Evolutionary conservation across 23 red algal genomes (phyloP), one percentile per base, ranked within the genome.

Genomic region (Gracilariopsis chorda): DNA sequence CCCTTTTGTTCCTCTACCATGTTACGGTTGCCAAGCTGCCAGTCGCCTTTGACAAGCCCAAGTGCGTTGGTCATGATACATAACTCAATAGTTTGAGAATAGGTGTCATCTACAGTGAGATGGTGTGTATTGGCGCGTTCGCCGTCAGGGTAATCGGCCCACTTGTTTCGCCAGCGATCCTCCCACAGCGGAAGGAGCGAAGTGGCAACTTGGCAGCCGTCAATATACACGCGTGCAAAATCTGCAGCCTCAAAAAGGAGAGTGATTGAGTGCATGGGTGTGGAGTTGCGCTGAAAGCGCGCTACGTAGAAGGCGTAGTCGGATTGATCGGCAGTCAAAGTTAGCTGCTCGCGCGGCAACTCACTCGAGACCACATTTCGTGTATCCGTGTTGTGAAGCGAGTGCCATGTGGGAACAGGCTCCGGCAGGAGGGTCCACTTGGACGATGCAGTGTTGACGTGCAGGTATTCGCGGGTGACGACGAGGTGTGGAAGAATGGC

Each of bases 41-140:
- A 98, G 70, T 98, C 96, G 41, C 92, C 92, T 80, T 98, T 98
- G 25, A 98, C 93, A 73, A 98, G 80, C 5, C 96, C 96, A 7
- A 94, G 72, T 19, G 88, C 84, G 61, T 76, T 58, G 30, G 36
- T 56, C 47, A 98, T 51, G 2, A 98, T 56, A 52, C 65, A 58
- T 0, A 94, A 24, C 77, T 98, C 67, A 14, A 92, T 40, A 32
- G 21, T 10, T 19, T 74, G 48, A 6, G 33, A 51, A 23, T 84
- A 51, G 28, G 12, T 42, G 41, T 48, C 84, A 52, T 10, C 52
- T 28, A 63, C 24, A 34, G 48, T 45, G n/a, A 94, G 24, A 13
- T 51, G 19, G 59, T 90, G 75, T 20, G 30, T n/a, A 41, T 39
- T 72, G 55, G 78, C 88, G 4, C 81, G 55, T 47, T 61, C 68